phyloP scores from a whole-genome alignment of 2,329 filamentous ascomycete genomes.

The Stylonectria norvegica region DNA sequence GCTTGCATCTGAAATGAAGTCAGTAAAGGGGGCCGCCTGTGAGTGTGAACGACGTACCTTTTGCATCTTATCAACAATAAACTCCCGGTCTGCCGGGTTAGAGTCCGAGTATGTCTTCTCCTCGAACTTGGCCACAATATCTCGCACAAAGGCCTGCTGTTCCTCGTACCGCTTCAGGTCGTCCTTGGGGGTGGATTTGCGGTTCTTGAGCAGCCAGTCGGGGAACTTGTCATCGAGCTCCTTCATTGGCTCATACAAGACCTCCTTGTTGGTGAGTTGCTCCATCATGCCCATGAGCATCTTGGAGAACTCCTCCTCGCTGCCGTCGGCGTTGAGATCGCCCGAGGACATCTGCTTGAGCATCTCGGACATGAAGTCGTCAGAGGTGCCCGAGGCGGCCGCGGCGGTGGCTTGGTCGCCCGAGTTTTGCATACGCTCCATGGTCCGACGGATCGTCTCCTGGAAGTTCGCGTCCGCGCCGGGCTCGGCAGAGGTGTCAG shows the following conservation, averaged over 20 bases:
- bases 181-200: constrained; percentile 59
- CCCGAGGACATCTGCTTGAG: constrained; percentile 75
- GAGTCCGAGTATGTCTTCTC: constrained; percentile 76
- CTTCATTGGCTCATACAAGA: constrained; percentile 98
- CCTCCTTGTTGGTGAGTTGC: constrained; percentile 96
- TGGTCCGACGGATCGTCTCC: constrained; percentile 87
- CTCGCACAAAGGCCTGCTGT: constrained; percentile 73
- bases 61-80: constrained; percentile 96
- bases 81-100: constrained; percentile 77
- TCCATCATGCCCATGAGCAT: constrained; percentile 99
- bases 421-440: constrained; percentile 92
- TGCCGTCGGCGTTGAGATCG: constrained; percentile 52
- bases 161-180: constrained; percentile 78
- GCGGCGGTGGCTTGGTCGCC: constrained; percentile 82
- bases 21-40: background rate
- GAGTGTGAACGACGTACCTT: constrained; percentile 58
- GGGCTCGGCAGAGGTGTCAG: constrained; percentile 35
- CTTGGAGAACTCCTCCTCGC: constrained; percentile 86
- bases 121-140: constrained; percentile 90
- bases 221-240: constrained; percentile 92
- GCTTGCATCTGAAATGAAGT: constrained; percentile 78
- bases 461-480: constrained; percentile 70
- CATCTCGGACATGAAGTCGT: constrained; percentile 89
- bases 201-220: constrained; percentile 79
- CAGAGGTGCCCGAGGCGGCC: constrained; percentile 59